A percentile compares a stretch with the other conserved stretches of the same genome.
Evolutionary conservation across 2,329 filamentous ascomycete species (phyloP).

Genomic region (Hysterium pulicare): DNA sequence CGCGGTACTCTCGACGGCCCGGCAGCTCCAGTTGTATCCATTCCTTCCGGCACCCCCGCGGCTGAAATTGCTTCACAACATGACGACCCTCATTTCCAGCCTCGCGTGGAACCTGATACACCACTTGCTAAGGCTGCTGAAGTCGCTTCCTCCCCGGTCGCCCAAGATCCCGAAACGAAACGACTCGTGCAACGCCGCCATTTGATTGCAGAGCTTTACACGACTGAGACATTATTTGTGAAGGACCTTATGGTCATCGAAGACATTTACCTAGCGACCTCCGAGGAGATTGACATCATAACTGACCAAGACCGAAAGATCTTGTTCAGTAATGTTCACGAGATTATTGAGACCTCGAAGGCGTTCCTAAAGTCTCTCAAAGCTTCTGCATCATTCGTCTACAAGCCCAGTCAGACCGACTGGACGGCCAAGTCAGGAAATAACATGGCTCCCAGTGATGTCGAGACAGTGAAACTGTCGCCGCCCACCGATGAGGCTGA

Average conservation of each 20-base stretch:
- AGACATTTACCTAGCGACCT: slow-evolving; percentile 95
- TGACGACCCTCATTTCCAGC: too few species aligned
- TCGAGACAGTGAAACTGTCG: slow-evolving; percentile 6
- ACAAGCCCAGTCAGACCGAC: slow-evolving; percentile 52
- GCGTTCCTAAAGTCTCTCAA: slow-evolving; percentile 77
- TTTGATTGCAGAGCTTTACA: slow-evolving; percentile 85
- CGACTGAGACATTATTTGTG: slow-evolving; percentile 88
- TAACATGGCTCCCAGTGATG: slow-evolving; percentile 33
- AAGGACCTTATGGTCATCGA: slow-evolving; percentile 96
- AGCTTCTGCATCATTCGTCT: slow-evolving; percentile 73
- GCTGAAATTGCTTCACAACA: too few species aligned
- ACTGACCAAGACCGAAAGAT: slow-evolving; percentile 80
- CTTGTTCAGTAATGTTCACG: slow-evolving; percentile 89
- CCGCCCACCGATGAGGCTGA: slow-evolving; percentile 48
- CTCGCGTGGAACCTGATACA: too few species aligned
- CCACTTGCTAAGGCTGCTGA: too few species aligned
- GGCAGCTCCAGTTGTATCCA: too few species aligned
- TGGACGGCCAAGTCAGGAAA: slow-evolving; percentile 52
- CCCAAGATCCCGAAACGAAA: slow-evolving; percentile 28
- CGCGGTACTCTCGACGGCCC: too few species aligned
- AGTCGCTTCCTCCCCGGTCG: too few species aligned
- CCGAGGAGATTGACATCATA: slow-evolving; percentile 74
- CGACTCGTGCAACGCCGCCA: slow-evolving; percentile 77
- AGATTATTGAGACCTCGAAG: slow-evolving; percentile 84
- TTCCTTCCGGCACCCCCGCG: too few species aligned